Base-by-base conservation (phyloP, 768 basidiomycete species). In the Auricularia heimuer region DNA sequence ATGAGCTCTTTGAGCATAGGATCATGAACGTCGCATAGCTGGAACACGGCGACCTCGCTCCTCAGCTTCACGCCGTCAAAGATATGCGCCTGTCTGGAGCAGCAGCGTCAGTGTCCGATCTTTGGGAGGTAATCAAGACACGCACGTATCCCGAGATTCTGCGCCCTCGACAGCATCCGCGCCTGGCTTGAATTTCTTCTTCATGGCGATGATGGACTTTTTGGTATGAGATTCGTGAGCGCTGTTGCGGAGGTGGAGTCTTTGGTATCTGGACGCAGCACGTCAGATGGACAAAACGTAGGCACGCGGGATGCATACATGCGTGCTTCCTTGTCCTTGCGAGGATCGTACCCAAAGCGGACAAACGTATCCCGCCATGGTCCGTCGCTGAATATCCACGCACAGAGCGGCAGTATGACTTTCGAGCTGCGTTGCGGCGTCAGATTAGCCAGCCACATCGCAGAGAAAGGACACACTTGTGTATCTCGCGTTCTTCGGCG, bases 321-420 rank as follows among this genome's bases (percentile, higher is more conserved):
- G 68, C 91, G 81, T 21, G 92, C 87, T 61, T 80, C 77, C 2
- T 81, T 80, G 67, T 91, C 82, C 69, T 82, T 82, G 47, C 95
- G 81, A 8, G 97, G 97, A 71, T 99, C 97, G 71, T 94, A 98
- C 12, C 88, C 86, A 65, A 94, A 88, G 56, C 85, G 85, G 42
- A 98, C 82, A 62, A 94, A 81, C 14, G 90, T 90, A 69, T 98
- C 95, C 47, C 93, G 82, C 88, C 90, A 98, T 2, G 95, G 94
- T 0, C 97, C 97, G 68, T 97, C 95, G 69, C 88, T 84, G 71
- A 98, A 95, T 8, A 90, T 88, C 71, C 95, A 99, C 64, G 87
- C 88, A 3, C 89, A 84, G 4, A 90, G 75, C 3, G 94, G 89
- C 18, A 96, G 81, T 16, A 94, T 79, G 4, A 85, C 75, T 72